phyloP scores from a whole-genome alignment of 768 basidiomycete species.

The Amanita thiersii region DNA sequence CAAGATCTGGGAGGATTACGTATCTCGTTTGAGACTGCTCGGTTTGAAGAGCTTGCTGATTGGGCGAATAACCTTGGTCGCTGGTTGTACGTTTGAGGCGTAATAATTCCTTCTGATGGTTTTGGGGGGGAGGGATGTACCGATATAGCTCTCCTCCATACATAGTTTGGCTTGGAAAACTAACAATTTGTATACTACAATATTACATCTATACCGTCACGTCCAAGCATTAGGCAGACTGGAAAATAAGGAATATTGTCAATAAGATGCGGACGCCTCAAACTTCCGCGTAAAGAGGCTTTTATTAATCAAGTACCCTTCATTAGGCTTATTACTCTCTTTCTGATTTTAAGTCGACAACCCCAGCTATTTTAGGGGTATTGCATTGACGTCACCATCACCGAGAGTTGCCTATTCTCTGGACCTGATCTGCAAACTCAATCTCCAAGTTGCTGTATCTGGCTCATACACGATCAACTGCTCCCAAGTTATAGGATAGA shows the following conservation, averaged over 20 bases:
- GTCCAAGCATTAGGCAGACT: too few species aligned
- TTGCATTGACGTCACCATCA: conserved; percentile 5
- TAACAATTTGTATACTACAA: not conserved
- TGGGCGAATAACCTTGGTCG: conserved; percentile 49
- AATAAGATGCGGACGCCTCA: too few species aligned
- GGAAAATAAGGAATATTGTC: too few species aligned
- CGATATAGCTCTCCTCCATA: too few species aligned
- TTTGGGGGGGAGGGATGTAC: not conserved
- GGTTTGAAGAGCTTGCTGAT: conserved; percentile 32
- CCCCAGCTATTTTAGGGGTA: not conserved
- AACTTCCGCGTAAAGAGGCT: conserved; percentile 1
- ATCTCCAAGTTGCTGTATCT: not conserved
- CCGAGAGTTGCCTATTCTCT: not conserved
- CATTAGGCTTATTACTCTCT: not conserved
- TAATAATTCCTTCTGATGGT: not conserved
- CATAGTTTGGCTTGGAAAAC: too few species aligned
- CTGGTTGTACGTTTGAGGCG: conserved; percentile 52
- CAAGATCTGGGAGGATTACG: conserved; percentile 24
- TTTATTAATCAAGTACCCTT: too few species aligned
- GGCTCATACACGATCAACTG: not conserved
- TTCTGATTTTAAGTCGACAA: not conserved
- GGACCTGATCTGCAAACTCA: conserved; percentile 7
- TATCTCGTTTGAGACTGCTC: conserved; percentile 34
- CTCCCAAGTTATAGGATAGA: not conserved
- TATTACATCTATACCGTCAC: not conserved